Base-by-base conservation (phyloP, 2,329 filamentous ascomycete species). In the Mycosphaerella sp. region DNA sequence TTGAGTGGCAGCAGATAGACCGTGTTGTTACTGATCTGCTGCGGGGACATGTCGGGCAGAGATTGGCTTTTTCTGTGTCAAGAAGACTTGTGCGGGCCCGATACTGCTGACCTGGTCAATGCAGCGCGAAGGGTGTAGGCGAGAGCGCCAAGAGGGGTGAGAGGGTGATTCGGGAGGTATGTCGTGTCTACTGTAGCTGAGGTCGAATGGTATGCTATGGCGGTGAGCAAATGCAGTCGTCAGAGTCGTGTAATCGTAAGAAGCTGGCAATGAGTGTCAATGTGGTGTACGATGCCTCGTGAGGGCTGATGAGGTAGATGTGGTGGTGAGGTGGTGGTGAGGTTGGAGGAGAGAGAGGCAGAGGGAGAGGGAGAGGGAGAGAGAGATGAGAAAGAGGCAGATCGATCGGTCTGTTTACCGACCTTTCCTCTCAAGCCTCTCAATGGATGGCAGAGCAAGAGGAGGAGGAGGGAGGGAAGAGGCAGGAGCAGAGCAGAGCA, bases 1-100 rank as follows among this genome's bases (percentile, higher is more conserved):
- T 89, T 93, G 71, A 98, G 80, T 59, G 87, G 87, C 57, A 98
- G 79, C 64, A 95, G 75, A 73, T 96, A 95, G 58, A 96, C 83
- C 44, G 61, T 64, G 50, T 64, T 58, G 56, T 68, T 65, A 58
- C 54, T 58, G 56, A 68, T 64, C 55, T 68, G 65, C 44, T 62
- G 61, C n/a, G 67, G 68, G 53, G 67, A 64, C 68, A 70, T 70
- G 50, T 37, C 50, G 54, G 41, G 41, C 40, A 40, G 35, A 44
- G 27, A 36, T 10, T 32, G 27, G 46, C 9, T 16, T 9, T 34
- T 28, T 49, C 37, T 35, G 17, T 27, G 17, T 46, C 32, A 36
- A 16, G 14, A 30, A 14, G 12, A 35, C 36, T 39, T 17, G 21
- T 41, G 35, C 44, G 34, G 13, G 28, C 9, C 25, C 27, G 17